A percentile compares a stretch with the other conserved stretches of the same genome.
These are phyloP conservation scores for Boletus eberwhitei DNA, from an alignment of 768 basidiomycete genomes.

Conservation along the genomic window DNA sequence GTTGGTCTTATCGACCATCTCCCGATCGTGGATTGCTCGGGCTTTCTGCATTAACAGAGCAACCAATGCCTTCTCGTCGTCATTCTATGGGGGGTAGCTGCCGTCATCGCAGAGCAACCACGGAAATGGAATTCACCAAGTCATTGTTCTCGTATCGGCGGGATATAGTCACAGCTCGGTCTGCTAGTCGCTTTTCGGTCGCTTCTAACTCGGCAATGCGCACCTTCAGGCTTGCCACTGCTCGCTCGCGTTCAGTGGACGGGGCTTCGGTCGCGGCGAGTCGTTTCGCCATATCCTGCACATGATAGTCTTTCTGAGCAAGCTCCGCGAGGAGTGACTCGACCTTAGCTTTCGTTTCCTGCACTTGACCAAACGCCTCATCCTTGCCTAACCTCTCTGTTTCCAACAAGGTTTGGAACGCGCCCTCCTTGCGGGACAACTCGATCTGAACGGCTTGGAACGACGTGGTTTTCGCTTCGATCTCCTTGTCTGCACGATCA, in stretches of 20 bases:
- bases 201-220: conserved; percentile 29
- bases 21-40: conserved; percentile 49
- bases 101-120: conserved; percentile 10
- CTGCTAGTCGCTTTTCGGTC: conserved; percentile 26
- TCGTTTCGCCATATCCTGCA: conserved; percentile 21
- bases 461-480: conserved; percentile 8
- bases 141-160: conserved; percentile 44
- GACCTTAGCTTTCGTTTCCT: conserved; percentile 17
- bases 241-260: conserved; percentile 27
- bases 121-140: conserved; percentile 37
- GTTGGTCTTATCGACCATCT: conserved; percentile 51
- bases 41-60: conserved; percentile 42
- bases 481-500: conserved; percentile 8
- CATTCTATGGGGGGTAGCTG: conserved; percentile 35
- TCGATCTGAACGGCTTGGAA: conserved; percentile 21
- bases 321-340: conserved; percentile 24
- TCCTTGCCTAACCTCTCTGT: conserved; percentile 21
- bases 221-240: conserved; percentile 17
- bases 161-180: conserved; percentile 27
- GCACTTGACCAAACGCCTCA: conserved; percentile 17
- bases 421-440: conserved; percentile 27
- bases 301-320: conserved; percentile 16
- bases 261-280: conserved; percentile 23
- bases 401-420: conserved; percentile 20
- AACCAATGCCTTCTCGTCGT: conserved; percentile 49